Base-by-base conservation (phyloP, 306 rosid species). In the Malus asiatica region DNA sequence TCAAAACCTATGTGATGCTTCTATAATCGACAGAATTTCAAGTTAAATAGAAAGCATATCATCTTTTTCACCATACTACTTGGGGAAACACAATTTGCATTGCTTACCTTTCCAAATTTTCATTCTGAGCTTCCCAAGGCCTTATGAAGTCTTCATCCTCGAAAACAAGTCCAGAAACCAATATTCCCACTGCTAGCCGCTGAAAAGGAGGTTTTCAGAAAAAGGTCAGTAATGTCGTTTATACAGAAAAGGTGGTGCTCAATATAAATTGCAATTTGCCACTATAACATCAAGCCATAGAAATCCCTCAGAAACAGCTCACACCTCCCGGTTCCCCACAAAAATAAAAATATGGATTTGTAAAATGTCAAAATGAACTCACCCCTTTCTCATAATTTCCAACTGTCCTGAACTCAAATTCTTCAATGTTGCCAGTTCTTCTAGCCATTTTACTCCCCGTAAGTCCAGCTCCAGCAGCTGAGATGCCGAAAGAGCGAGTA, bases 391-490 rank as follows among this genome's bases (percentile, higher is more conserved):
- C 61, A 46, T 78, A 68, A 72, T 70, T 66, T 76, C 78, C 87
- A 55, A 81, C 59, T 23, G 79, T 81, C 74, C 83, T 81, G 52
- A 88, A 80, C 77, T 88, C 88, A 85, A 86, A 88, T 78, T 90
- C 96, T 76, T 90, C 90, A 76, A 88, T 83, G 29, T 77, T 60
- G 84, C 89, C 92, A 13, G 45, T 79, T 84, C 92, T 88, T 64
- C 74, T 86, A 70, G 92, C 92, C 89, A 90, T 88, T 84, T 90
- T 88, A 66, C 52, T 73, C 60, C 90, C 96, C 29, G 78, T 75
- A 71, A 90, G 88, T 66, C 92, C 44, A 71, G 92, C 89, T 76
- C 89, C 89, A 68, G 89, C 87, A 71, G 85, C 92, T 87, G 84
- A 59, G 71, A 59, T 51, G 78, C 66, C 79, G 68, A 57, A 83